Conservation (phyloP, 1,139 yeast species). For the Lodderomyces parapsilosis region DNA sequence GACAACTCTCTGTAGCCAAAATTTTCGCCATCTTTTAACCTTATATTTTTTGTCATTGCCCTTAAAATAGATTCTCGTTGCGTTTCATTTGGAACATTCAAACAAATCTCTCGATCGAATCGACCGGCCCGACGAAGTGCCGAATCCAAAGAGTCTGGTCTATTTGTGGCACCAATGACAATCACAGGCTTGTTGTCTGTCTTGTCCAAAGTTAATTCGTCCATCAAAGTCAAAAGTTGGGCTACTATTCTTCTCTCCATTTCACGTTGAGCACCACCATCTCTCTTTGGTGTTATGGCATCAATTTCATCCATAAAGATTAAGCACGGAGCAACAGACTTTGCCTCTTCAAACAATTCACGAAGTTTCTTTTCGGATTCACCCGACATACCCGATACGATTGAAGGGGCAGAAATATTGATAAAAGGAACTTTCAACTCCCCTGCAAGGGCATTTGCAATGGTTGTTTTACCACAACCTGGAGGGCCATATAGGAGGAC, state of each 20-base stretch:
- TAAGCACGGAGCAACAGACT: conserved; percentile 83
- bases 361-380: conserved; percentile 93
- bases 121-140: conserved; percentile 52
- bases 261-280: conserved; percentile 92
- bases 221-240: conserved; percentile 85
- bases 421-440: conserved; percentile 92
- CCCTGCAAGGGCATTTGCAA: conserved; percentile 95
- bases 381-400: conserved; percentile 99
- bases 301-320: conserved; percentile 95
- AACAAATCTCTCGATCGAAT: conserved; percentile 52
- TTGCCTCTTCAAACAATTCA: conserved; percentile 93
- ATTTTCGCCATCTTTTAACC: conserved; percentile 55
- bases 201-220: conserved; percentile 76
- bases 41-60: conserved; percentile 68
- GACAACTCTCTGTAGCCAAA: conserved; percentile 76
- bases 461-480: conserved; percentile 97
- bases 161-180: conserved; percentile 49
- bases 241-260: conserved; percentile 98
- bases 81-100: conserved; percentile 87
- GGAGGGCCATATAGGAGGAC: conserved; percentile 96
- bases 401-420: conserved; percentile 90
- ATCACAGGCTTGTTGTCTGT: conserved; percentile 88
- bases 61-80: conserved; percentile 75
- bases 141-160: conserved; percentile 49
- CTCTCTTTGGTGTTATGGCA: conserved; percentile 97